A percentile compares a stretch with the other conserved stretches of the same genome.
Conservation (phyloP, 306 rosid genomes). For the Coriaria nepalensis region DNA sequence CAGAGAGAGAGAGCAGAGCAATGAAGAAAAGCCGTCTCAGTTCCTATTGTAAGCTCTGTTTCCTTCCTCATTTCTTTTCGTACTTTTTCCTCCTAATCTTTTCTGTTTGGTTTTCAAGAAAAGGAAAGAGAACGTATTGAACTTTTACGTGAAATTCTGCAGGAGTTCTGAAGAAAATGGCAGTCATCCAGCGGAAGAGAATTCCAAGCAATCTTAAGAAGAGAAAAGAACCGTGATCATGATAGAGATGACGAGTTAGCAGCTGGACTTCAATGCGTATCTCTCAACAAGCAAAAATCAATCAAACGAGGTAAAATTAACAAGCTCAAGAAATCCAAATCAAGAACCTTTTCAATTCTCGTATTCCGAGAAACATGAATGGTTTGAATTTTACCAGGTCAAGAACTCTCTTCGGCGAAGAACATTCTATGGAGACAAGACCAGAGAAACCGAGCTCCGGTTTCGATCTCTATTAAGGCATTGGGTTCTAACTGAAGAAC, state of each 20-base stretch:
- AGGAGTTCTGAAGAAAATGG: constrained; percentile 12
- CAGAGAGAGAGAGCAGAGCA: not conserved
- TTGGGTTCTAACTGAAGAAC: constrained; percentile 7
- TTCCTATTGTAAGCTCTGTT: constrained; percentile 1
- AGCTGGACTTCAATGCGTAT: constrained; percentile 17
- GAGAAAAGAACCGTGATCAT: constrained; percentile 3
- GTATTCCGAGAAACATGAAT: no score
- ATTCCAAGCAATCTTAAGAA: constrained; percentile 1
- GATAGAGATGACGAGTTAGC: constrained; percentile 13
- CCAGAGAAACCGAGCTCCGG: constrained; percentile 23
- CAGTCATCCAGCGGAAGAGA: constrained; percentile 10
- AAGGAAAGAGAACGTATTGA: not conserved
- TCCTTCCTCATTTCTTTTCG: no score
- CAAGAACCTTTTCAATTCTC: no score
- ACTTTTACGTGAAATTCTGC: constrained; percentile 6
- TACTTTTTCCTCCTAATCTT: not conserved
- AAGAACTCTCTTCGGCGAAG: constrained; percentile 23
- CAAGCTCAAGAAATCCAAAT: no score
- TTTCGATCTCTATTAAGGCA: no score
- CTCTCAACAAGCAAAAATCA: constrained; percentile 14
- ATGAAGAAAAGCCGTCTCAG: not conserved
- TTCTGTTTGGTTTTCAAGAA: not conserved
- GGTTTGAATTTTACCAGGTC: constrained; percentile 9
- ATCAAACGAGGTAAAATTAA: constrained; percentile 17
- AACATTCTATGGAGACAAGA: constrained; percentile 27